These are phyloP conservation scores for Alloteropsis angusta DNA, from an alignment of 202 grass and related monocot genomes.

Conservation along the genomic window DNA sequence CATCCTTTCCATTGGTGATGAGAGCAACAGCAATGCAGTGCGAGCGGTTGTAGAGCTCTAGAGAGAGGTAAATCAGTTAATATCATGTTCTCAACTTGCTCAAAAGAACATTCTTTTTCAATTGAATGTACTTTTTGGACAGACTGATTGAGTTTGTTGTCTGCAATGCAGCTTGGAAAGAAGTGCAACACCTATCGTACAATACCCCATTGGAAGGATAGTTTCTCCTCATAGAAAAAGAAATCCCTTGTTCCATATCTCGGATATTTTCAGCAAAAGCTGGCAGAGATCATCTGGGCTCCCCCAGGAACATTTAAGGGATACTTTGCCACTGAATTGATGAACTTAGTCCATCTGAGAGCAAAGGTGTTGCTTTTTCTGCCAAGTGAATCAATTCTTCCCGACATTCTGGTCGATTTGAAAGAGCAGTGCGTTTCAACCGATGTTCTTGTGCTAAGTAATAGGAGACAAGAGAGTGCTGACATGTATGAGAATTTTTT, in stretches of 20 bases:
- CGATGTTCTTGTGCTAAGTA: not conserved
- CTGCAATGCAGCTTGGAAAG: not conserved
- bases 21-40: not conserved
- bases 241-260: too few species aligned
- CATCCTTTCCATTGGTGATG: not conserved
- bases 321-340: not conserved
- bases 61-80: not conserved
- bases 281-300: not conserved
- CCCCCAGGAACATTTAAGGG: not conserved
- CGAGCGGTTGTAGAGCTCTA: not conserved
- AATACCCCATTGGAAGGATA: too few species aligned
- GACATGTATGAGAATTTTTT: not conserved
- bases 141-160: not conserved
- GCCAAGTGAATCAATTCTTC: not conserved
- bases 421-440: not conserved
- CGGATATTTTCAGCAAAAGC: too few species aligned
- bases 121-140: not conserved
- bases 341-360: too few species aligned
- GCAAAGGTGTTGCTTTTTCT: not conserved
- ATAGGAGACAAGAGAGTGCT: not conserved
- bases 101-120: not conserved
- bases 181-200: not conserved
- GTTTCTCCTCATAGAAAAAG: too few species aligned
- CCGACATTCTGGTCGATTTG: not conserved
- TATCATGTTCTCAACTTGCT: too few species aligned